Evolutionary conservation across 2,329 filamentous ascomycete genomes (phyloP).

Genomic region (Ophiostoma sp.): DNA sequence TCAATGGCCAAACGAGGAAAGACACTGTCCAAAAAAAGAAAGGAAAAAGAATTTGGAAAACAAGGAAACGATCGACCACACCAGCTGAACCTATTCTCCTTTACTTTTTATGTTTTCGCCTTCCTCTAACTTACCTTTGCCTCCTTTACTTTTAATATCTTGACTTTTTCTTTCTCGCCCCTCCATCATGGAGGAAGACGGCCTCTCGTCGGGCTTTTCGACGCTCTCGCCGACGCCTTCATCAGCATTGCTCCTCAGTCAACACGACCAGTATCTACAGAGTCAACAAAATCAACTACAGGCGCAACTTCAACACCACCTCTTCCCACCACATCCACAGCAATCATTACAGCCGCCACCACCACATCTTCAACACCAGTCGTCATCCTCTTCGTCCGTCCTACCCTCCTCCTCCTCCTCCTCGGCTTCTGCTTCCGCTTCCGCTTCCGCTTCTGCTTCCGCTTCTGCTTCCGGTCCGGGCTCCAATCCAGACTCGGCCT

Average conservation of each 20-base stretch:
- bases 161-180: not conserved
- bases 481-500: not conserved
- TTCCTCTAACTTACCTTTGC: not conserved
- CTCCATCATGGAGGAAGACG: slow-evolving; percentile 3
- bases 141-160: not conserved
- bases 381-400: not conserved
- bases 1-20: not conserved
- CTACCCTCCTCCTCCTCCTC: not conserved
- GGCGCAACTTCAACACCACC: not conserved
- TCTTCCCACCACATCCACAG: not conserved
- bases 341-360: not conserved
- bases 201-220: not conserved
- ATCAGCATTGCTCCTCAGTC: not conserved
- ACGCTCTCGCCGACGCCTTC: slow-evolving; percentile 11
- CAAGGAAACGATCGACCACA: slow-evolving; percentile 8
- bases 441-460: not conserved
- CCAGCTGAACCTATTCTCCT: slow-evolving; percentile 1
- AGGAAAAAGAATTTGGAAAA: not conserved
- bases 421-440: too few species aligned
- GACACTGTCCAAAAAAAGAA: not conserved
- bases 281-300: not conserved
- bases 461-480: not conserved
- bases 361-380: not conserved
- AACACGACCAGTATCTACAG: not conserved
- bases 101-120: not conserved